phyloP scores from a whole-genome alignment of 2,329 filamentous ascomycete genomes.

The Periconia sp. region DNA sequence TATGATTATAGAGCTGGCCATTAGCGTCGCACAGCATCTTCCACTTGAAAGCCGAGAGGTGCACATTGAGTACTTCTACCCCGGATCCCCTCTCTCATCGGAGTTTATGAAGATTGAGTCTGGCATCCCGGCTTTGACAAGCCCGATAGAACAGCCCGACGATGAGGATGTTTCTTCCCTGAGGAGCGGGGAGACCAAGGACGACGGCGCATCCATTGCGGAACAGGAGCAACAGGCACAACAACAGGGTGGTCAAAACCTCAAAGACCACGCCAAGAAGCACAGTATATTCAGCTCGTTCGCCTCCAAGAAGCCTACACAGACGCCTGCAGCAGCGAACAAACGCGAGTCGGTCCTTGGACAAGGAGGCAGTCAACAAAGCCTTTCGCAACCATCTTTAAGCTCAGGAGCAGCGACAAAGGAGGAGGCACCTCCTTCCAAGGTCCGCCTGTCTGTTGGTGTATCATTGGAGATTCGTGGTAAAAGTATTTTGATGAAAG shows the following conservation, averaged over 20 bases:
- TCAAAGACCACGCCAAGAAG: slow-evolving; percentile 37
- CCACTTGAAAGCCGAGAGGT: slow-evolving; percentile 92
- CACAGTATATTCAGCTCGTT: slow-evolving; percentile 49
- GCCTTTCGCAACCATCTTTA: slow-evolving; percentile 40
- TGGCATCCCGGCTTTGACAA: slow-evolving; percentile 51
- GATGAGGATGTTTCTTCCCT: slow-evolving; percentile 45
- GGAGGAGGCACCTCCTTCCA: slow-evolving; percentile 45
- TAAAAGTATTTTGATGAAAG: slow-evolving; percentile 53
- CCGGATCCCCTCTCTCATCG: slow-evolving; percentile 69
- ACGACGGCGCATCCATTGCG: slow-evolving; percentile 29
- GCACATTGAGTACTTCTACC: slow-evolving; percentile 79
- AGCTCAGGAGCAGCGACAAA: slow-evolving; percentile 41
- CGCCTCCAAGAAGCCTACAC: slow-evolving; percentile 40
- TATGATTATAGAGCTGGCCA: slow-evolving; percentile 90
- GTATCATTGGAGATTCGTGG: slow-evolving; percentile 52
- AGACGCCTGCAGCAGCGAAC: slow-evolving; percentile 33
- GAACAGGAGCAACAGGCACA: slow-evolving; percentile 32
- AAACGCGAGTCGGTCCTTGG: slow-evolving; percentile 45
- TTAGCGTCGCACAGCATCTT: slow-evolving; percentile 82
- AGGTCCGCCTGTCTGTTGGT: slow-evolving; percentile 52
- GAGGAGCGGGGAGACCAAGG: slow-evolving; percentile 35
- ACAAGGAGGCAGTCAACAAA: slow-evolving; percentile 40
- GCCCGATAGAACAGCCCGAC: slow-evolving; percentile 45
- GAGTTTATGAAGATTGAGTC: slow-evolving; percentile 84
- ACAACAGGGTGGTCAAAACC: slow-evolving; percentile 10